Conservation (phyloP, 2,329 filamentous ascomycete genomes). For the Cordyceps tenuipes region DNA sequence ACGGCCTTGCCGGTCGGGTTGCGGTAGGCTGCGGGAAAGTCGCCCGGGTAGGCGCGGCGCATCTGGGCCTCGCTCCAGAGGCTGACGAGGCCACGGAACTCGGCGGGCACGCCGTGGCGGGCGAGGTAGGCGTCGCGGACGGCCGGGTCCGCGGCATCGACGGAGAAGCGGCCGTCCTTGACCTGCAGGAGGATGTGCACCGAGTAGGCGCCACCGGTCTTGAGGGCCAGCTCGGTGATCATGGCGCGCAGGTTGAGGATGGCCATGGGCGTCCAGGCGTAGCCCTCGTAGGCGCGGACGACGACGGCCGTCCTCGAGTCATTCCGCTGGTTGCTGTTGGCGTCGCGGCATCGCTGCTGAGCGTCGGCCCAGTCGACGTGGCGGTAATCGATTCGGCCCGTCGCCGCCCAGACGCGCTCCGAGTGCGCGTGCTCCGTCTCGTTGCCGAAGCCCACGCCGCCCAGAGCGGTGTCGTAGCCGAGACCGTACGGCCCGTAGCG, state of each 20-base stretch:
- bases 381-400: conserved; percentile 48
- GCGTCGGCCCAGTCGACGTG: conserved; percentile 46
- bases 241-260: conserved; percentile 75
- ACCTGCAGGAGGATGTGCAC: conserved; percentile 81
- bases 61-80: conserved; percentile 83
- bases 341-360: conserved; percentile 44
- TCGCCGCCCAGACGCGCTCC: conserved; percentile 46
- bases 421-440: conserved; percentile 64
- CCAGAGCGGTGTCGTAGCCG: conserved; percentile 64
- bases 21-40: conserved; percentile 58
- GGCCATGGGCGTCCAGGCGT: conserved; percentile 67
- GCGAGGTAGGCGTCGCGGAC: conserved; percentile 62
- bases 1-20: conserved; percentile 49
- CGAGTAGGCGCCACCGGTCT: conserved; percentile 72
- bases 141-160: conserved; percentile 58
- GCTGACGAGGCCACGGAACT: conserved; percentile 73
- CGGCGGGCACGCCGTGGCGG: conserved; percentile 50
- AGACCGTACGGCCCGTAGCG: conserved; percentile 77
- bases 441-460: conserved; percentile 62
- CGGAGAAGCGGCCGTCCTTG: conserved; percentile 65
- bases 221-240: conserved; percentile 67
- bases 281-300: conserved; percentile 72
- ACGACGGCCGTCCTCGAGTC: conserved; percentile 62
- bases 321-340: conserved; percentile 49
- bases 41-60: conserved; percentile 63